These are phyloP conservation scores for Fraxinus americana DNA, from an alignment of 257 asterid species.

Conservation along the genomic window DNA sequence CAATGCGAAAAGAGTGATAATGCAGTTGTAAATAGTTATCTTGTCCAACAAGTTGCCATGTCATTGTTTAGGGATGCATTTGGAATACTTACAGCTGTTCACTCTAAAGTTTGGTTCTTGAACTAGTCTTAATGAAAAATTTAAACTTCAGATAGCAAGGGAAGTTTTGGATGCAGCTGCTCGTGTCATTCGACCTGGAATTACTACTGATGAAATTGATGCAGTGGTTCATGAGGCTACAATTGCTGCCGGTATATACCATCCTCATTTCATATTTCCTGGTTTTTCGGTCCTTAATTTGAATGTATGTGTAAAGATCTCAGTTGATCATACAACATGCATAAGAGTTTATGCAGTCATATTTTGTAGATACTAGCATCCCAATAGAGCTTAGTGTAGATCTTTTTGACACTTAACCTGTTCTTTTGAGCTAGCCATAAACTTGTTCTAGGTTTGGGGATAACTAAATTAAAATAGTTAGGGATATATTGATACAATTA, in stretches of 20 bases:
- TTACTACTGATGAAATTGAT: constrained; percentile 98
- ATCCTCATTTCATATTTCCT: constrained; percentile 14
- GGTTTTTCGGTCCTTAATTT: not conserved
- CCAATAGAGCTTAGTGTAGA: not conserved
- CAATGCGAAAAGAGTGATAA: constrained; percentile 5
- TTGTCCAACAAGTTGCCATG: not conserved
- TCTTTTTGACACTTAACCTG: not conserved
- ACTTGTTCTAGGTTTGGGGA: not conserved
- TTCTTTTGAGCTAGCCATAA: not conserved
- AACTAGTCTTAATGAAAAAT: not conserved
- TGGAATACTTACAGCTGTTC: not conserved
- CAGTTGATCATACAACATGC: constrained; percentile 10
- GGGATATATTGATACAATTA: not conserved
- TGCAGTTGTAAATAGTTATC: not conserved
- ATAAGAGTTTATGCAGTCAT: constrained; percentile 9
- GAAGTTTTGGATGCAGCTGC: constrained; percentile 99
- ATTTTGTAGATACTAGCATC: constrained; percentile 9
- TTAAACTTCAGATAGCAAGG: constrained; percentile 69
- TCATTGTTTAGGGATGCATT: constrained; percentile 11
- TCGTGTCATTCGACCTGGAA: constrained; percentile 84
- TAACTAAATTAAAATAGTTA: not conserved
- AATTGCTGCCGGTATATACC: constrained; percentile 72
- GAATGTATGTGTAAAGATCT: not conserved
- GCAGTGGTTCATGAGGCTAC: constrained; percentile 94
- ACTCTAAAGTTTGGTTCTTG: constrained; percentile 19